Base-by-base conservation (phyloP, 306 rosid species). In the Medicago arabica region DNA sequence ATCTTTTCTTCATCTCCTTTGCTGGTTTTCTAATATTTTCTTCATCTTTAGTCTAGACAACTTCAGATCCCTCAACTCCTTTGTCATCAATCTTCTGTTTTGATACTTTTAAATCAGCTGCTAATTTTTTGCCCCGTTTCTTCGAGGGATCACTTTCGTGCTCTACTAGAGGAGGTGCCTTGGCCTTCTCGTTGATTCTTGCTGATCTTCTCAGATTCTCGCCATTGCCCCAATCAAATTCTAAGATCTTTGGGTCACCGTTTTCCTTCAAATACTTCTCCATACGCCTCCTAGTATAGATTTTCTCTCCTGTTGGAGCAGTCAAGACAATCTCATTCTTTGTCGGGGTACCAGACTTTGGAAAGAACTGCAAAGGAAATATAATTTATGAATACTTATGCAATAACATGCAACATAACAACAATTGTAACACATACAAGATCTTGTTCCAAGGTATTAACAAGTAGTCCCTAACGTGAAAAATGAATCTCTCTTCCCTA, bases 141-240 rank as follows among this genome's bases (percentile, higher is more conserved):
- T 85, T 95, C 9, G 86, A 88, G 61, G 96, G 86, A 70, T 83
- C 92, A 61, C 69, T 80, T 75, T 87, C 90, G 19, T 75, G 67
- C 64, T 86, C 96, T 25, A 70, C 77, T 4, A 34, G 38, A 34
- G 88, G 80, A 58, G 81, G 39, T 54, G 55, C 88, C 81, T 89
- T 95, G 73, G 78, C 85, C 91, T 92, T 92, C 90, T 89, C 92
- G 43, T 87, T 92, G 78, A 95, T 92, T 78, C 98, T 92, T 12
- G 98, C 82, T 12, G 98, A 95, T 81, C 98, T 87, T 82, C 98
- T 87, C 4, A 96, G 97, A 59, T 96, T 89, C 92, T 92, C 98
- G 54, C 98, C 98, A 40, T 96, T 87, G 16, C 98, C 96, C 98
- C 98, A 95, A 72, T 95, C 93, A 79, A 95, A 95, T 74, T 92